Base-by-base conservation (phyloP, 2,329 filamentous ascomycete genomes). In the Colletotrichum sp. region DNA sequence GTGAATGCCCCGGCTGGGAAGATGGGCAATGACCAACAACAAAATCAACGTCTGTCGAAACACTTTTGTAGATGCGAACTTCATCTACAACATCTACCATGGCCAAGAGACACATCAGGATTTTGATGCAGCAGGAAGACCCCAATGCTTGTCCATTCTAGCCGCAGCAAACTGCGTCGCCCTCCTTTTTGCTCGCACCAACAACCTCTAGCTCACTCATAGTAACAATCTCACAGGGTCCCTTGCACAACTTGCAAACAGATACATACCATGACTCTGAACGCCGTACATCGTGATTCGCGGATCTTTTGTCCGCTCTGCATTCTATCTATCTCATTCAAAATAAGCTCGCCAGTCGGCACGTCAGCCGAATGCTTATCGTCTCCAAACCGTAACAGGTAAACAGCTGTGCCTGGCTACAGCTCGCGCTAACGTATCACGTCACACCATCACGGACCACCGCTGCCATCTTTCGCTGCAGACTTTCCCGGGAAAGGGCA, bases 11-110 rank as follows among this genome's bases (percentile, higher is more conserved):
- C n/a, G 4, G 43, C n/a, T 3, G n/a, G n/a, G 10, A 24, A 7
- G n/a, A 21, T 52, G 43, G 43, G 43, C 43, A 21, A 0, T 21
- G 43, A 21, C 43, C 43, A 52, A 52, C 6, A 21, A 52, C n/a
- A 52, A 52, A 52, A 52, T 21, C 43, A 52, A 52, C 43, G 10
- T 52, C 43, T 2, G 0, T 48, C 6, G 43, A 52, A 7, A 52
- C n/a, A 52, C 1, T 13, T 13, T 4, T 0, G n/a, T 21, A 0
- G 9, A n/a, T 0, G n/a, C 3, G 43, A 13, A 21, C n/a, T 52
- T n/a, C n/a, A n/a, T n/a, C n/a, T n/a, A n/a, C n/a, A n/a, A n/a
- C n/a, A n/a, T n/a, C n/a, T n/a, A n/a, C n/a, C n/a, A n/a, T n/a
- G n/a, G n/a, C n/a, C n/a, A n/a, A n/a, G n/a, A n/a, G n/a, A n/a